phyloP scores from a whole-genome alignment of 805 yeast species.

The Nakazawaea siamensis region DNA sequence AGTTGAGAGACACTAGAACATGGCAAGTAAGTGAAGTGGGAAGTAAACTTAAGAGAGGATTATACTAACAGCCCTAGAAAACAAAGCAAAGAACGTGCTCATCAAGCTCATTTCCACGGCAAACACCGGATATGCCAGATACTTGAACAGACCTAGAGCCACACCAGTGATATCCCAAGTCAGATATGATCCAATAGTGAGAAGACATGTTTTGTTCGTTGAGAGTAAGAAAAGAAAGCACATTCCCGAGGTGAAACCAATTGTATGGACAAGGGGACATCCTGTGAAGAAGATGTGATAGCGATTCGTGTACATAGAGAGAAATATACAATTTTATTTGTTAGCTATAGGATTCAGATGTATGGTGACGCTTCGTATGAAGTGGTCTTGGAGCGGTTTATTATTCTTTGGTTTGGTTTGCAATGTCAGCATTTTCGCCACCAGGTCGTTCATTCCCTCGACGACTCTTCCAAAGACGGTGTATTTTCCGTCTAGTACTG shows the following conservation, averaged over 20 bases:
- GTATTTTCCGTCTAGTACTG: slow-evolving; percentile 18
- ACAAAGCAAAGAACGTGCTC: slow-evolving; percentile 69
- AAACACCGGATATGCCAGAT: slow-evolving; percentile 79
- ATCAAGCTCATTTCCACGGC: slow-evolving; percentile 86
- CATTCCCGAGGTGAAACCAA: slow-evolving; percentile 43
- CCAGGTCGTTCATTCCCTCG: slow-evolving; percentile 18
- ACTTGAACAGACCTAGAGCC: slow-evolving; percentile 74
- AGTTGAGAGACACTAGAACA: not conserved
- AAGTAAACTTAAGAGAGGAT: not conserved
- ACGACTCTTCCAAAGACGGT: slow-evolving; percentile 17
- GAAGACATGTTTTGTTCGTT: slow-evolving; percentile 84
- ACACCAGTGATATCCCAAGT: slow-evolving; percentile 74
- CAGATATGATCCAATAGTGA: slow-evolving; percentile 80
- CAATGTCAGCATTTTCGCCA: slow-evolving; percentile 17
- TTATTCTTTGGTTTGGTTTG: slow-evolving; percentile 25
- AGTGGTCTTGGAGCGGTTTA: slow-evolving; percentile 24
- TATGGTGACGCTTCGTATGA: slow-evolving; percentile 23
- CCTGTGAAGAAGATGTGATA: slow-evolving; percentile 24
- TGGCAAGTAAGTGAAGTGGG: slow-evolving; percentile 9
- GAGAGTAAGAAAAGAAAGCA: slow-evolving; percentile 81
- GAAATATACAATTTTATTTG: slow-evolving; percentile 2
- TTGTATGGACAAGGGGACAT: slow-evolving; percentile 39
- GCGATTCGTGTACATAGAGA: slow-evolving; percentile 9
- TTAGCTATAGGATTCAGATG: slow-evolving; percentile 37
- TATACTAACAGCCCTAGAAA: slow-evolving; percentile 16